Evolutionary conservation across 225 moss, liverwort and hornwort genomes (phyloP), one percentile per base, ranked within the genome.

Genomic region (Lunularia cruciata): DNA sequence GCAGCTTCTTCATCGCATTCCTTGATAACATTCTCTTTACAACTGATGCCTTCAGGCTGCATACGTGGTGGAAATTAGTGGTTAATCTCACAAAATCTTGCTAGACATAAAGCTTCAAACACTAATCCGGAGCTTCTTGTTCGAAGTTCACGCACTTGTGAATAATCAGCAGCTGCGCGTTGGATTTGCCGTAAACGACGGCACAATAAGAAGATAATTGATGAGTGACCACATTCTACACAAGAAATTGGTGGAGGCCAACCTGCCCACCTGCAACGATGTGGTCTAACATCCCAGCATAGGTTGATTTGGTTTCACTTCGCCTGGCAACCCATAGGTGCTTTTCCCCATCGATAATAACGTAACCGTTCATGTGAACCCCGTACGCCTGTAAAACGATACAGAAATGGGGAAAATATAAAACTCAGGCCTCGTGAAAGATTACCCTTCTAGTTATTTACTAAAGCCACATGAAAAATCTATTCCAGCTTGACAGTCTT

Each of bases 1-100:
- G 73, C 86, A 79, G 96, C 96, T 86, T 98, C 96, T 67, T 98
- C 96, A 43, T 89, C 87, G 66, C 96, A 92, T 83, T 98, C 96
- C 79, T 98, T 98, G 73, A 91, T 62, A 45, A 90, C 74, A 37
- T 89, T 98, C 28, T 84, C 89, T 73, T 84, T 90, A 77, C 89
- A 89, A 72, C 84, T 78, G 33, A 90, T 66, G 48, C 90, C 89
- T 75, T 81, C 82, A 59, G 86, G 34, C 95, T 95, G 90, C 57
- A 53, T 15, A 22, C 65, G 48, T 9, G 8, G 39, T 38, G 18
- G 22, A 63, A 42, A 11, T 10, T 37, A 38, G 16, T n/a, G 8
- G 3, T 10, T n/a, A 59, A 37, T 36, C 11, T 33, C 19, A 48
- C 16, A 57, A 3, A 11, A 57, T 10, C 31, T 45, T 45, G 18